Base-by-base conservation (phyloP, 805 yeast genomes). In the Cyberlindnera xylosilytica region DNA sequence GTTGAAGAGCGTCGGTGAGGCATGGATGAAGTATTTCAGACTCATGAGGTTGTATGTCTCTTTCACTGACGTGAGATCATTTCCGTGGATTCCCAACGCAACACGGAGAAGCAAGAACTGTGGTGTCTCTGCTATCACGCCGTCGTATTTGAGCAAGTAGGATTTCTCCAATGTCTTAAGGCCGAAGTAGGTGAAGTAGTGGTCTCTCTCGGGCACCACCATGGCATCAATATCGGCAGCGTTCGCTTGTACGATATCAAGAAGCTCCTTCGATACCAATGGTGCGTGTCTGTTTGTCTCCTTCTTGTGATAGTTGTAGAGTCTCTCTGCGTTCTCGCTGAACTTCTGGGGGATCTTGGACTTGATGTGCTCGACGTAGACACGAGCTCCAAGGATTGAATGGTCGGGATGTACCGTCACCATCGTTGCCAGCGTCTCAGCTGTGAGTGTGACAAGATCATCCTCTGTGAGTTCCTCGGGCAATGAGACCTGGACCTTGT, bases 391-490 rank as follows among this genome's bases (percentile, higher is more conserved):
- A 56, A 89, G 74, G 33, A 82, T 80, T 20, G 97, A 97, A 58
- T 91, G 90, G 68, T 93, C 98, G n/a, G 98, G 98, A 65, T 91
- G 98, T 49, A 87, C 78, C 11, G 98, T 91, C 45, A 97, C 89
- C 97, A 93, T 87, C 61, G 84, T 86, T 33, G 98, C 98, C 44
- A 97, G 95, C 28, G 97, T 89, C 68, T 93, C 99, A 34, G 98
- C 97, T 37, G 98, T 90, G 39, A 83, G 65, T 57, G 81, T 80
- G 54, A 81, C 89, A 46, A 85, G 70, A 64, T 93, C 97, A 47
- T 35, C 41, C 12, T 20, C 20, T 11, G 51, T 47, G 17, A 44
- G 45, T 22, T 36, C 46, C 11, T 38, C 47, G 20, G 51, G 47
- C 8, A 44, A 24, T 10, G 46, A 31, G 3, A n/a, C 5, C 16